Percentiles rank a stretch among this genome's conserved stretches.
These are phyloP conservation scores for Globisporangium sylvaticum DNA, from an alignment of 352 stramenopile species.

Conservation along the genomic window DNA sequence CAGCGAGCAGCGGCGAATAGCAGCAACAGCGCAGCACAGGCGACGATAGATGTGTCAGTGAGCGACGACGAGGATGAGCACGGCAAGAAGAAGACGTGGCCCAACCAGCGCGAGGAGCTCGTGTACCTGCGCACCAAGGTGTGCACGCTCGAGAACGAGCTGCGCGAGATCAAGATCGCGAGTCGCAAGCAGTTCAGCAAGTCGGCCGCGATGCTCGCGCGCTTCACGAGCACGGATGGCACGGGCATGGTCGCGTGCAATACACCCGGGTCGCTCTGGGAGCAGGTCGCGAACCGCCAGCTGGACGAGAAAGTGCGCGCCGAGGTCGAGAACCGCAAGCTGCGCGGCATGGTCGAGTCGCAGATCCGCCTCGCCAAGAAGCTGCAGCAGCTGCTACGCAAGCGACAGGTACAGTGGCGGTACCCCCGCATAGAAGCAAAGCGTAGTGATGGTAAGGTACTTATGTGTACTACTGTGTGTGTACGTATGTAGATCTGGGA, in stretches of 20 bases:
- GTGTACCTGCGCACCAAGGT: slow-evolving; percentile 17
- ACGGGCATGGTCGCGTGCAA: slow-evolving; percentile 11
- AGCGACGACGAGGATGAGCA: slow-evolving; percentile 6
- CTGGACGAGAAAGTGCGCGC: slow-evolving; percentile 18
- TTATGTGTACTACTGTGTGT: neutral
- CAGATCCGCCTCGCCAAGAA: slow-evolving; percentile 16
- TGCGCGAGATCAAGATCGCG: slow-evolving; percentile 17
- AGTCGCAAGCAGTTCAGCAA: slow-evolving; percentile 14
- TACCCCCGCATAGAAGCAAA: too few species aligned
- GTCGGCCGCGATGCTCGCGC: slow-evolving; percentile 2
- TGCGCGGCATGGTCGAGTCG: slow-evolving; percentile 17
- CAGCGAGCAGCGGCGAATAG: neutral
- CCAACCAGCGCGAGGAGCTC: slow-evolving; percentile 20
- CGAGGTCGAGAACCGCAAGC: slow-evolving; percentile 18
- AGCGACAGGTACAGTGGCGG: slow-evolving; percentile 12
- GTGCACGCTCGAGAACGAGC: slow-evolving; percentile 17
- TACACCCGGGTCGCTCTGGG: slow-evolving; percentile 16
- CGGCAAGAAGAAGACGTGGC: slow-evolving; percentile 12
- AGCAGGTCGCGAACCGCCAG: slow-evolving; percentile 20
- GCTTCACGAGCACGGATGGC: slow-evolving; percentile 5
- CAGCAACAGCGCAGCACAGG: neutral
- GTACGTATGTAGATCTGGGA: slow-evolving; percentile 9
- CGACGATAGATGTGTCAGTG: neutral
- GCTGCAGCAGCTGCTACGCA: slow-evolving; percentile 16
- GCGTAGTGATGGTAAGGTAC: neutral